These are phyloP conservation scores for Cryomyces minteri DNA, from an alignment of 495 filamentous ascomycete genomes.

Conservation along the genomic window DNA sequence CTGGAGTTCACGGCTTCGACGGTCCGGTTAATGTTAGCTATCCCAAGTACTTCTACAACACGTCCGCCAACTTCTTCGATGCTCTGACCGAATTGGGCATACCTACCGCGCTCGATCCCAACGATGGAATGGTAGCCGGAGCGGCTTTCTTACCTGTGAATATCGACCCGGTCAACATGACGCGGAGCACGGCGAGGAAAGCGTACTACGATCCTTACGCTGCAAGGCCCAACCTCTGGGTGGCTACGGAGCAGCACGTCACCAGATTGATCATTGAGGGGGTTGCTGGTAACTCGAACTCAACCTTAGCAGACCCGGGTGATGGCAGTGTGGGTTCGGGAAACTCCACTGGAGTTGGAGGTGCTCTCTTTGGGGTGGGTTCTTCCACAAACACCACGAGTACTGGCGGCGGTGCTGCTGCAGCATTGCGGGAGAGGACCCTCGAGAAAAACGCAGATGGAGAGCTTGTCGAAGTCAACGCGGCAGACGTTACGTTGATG, in stretches of 20 bases:
- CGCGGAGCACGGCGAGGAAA: slow-evolving; percentile 5
- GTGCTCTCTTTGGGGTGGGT: too few relatives aligned
- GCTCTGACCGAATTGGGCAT: slow-evolving; percentile 10
- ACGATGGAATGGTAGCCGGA: slow-evolving; percentile 6
- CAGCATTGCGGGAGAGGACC: too few relatives aligned
- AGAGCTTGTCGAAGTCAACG: too few relatives aligned
- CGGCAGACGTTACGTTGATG: too few relatives aligned
- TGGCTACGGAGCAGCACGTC: slow-evolving; percentile 9
- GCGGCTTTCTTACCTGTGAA: slow-evolving; percentile 9
- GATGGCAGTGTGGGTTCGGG: too few relatives aligned
- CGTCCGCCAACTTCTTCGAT: slow-evolving; percentile 5
- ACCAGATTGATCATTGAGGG: slow-evolving; percentile 9
- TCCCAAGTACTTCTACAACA: slow-evolving; percentile 18
- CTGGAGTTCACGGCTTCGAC: slow-evolving; percentile 16
- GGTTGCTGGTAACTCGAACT: too few relatives aligned
- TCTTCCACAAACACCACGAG: too few relatives aligned
- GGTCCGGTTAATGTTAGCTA: slow-evolving; percentile 33
- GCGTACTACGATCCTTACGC: slow-evolving; percentile 9
- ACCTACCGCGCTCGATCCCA: slow-evolving; percentile 11
- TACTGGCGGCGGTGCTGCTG: too few relatives aligned
- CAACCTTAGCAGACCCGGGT: too few relatives aligned
- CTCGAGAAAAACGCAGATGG: too few relatives aligned
- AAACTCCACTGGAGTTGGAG: too few relatives aligned
- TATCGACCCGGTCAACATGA: slow-evolving; percentile 6
- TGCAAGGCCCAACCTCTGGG: slow-evolving; percentile 8